Percentiles rank a stretch among this genome's conserved stretches.
These are phyloP conservation scores for Wickerhamiella lipophila DNA, from an alignment of 805 yeast species.

Conservation along the genomic window DNA sequence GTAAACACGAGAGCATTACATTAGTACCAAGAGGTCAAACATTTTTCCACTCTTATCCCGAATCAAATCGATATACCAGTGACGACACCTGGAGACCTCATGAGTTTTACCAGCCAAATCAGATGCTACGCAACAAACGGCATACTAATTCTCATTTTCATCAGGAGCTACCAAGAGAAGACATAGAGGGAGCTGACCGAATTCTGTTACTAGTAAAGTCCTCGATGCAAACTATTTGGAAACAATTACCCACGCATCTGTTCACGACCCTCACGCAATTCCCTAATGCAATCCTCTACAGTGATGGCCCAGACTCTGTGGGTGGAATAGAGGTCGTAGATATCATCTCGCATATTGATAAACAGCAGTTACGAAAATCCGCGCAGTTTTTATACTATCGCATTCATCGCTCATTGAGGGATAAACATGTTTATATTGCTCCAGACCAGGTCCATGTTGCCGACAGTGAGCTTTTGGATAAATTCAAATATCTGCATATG, in stretches of 20 bases:
- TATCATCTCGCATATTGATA: constrained; percentile 16
- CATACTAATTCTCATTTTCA: constrained; percentile 8
- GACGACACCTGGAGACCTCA: constrained; percentile 26
- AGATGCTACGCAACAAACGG: constrained; percentile 4
- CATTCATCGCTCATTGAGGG: constrained; percentile 18
- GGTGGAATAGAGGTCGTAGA: constrained; percentile 22
- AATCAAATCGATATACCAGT: constrained; percentile 22
- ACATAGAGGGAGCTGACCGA: constrained; percentile 13
- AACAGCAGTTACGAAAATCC: constrained; percentile 9
- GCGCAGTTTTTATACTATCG: constrained; percentile 20
- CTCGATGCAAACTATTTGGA: constrained; percentile 21
- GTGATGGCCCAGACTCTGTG: constrained; percentile 21
- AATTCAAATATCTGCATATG: constrained; percentile 21
- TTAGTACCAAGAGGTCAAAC: constrained; percentile 19
- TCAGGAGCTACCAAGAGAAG: constrained; percentile 11
- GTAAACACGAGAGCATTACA: not conserved
- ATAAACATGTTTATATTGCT: constrained; percentile 18
- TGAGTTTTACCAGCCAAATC: constrained; percentile 9
- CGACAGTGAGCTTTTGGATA: constrained; percentile 18
- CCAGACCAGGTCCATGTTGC: constrained; percentile 16
- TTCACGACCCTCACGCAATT: constrained; percentile 21
- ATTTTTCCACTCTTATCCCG: constrained; percentile 23
- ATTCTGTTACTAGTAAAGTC: constrained; percentile 21
- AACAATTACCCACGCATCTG: constrained; percentile 22
- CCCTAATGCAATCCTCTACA: constrained; percentile 20